Percentiles rank a stretch among this genome's conserved stretches.
These are phyloP conservation scores for Sphagnum tenellum DNA, from an alignment of 225 moss, liverwort and hornwort genomes.

Conservation along the genomic window DNA sequence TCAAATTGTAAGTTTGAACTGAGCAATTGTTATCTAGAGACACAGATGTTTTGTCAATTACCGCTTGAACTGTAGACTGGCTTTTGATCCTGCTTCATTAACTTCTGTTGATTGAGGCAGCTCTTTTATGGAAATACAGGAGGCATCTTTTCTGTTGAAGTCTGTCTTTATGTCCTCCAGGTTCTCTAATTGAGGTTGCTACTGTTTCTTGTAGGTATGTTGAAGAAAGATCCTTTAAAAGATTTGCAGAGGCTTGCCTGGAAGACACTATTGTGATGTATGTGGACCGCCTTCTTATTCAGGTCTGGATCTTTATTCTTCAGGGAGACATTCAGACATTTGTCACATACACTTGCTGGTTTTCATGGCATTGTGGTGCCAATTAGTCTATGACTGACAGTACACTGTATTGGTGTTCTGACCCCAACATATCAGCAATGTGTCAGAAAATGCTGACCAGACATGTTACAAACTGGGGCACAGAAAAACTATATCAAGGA, in stretches of 20 bases:
- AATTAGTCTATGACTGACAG: too few relatives aligned
- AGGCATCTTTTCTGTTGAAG: neutral
- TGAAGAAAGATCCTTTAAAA: constrained; percentile 87
- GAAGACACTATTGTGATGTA: constrained; percentile 94
- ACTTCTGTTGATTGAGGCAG: too few relatives aligned
- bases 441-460: too few relatives aligned
- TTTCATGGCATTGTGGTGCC: too few relatives aligned
- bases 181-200: neutral
- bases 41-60: neutral
- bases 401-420: too few relatives aligned
- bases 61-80: neutral
- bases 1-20: constrained; percentile 64
- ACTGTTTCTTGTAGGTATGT: constrained; percentile 47
- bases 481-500: constrained; percentile 97
- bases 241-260: constrained; percentile 97
- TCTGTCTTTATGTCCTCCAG: neutral
- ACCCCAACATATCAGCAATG: too few relatives aligned
- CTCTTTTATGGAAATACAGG: too few relatives aligned
- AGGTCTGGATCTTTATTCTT: constrained; percentile 25
- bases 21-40: neutral
- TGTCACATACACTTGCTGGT: too few relatives aligned
- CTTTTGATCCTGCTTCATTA: neutral
- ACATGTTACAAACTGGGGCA: neutral
- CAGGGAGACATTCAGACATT: too few relatives aligned
- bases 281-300: constrained; percentile 87